Percentiles rank a stretch among this genome's conserved stretches.
Evolutionary conservation across 1,139 yeast genomes (phyloP).

Genomic region (Pichia sp.): DNA sequence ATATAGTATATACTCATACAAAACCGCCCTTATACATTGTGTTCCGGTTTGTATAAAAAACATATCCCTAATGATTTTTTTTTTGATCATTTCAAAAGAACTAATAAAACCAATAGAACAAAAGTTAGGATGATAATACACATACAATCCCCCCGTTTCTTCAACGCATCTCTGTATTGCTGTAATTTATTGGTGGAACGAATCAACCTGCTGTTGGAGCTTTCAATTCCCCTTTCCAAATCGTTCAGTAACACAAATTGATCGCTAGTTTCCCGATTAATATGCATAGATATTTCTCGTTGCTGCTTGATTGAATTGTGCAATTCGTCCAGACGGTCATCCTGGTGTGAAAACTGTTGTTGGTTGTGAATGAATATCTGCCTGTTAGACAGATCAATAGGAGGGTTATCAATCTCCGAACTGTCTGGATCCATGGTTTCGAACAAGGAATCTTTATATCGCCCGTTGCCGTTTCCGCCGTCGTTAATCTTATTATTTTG

Average conservation of each 20-base stretch:
- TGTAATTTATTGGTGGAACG: slow-evolving; percentile 53
- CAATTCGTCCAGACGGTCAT: slow-evolving; percentile 52
- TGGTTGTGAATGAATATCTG: slow-evolving; percentile 66
- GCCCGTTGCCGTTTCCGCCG: not conserved
- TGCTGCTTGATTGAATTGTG: slow-evolving; percentile 63
- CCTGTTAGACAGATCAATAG: slow-evolving; percentile 37
- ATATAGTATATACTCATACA: not conserved
- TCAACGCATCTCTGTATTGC: slow-evolving; percentile 51
- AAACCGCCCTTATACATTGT: not conserved
- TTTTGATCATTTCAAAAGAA: slow-evolving; percentile 38
- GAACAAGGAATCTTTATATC: slow-evolving; percentile 11
- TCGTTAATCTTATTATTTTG: not conserved
- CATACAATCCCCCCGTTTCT: slow-evolving; percentile 68
- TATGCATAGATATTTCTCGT: slow-evolving; percentile 49
- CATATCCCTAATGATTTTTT: not conserved
- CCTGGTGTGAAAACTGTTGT: slow-evolving; percentile 59
- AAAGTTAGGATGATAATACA: slow-evolving; percentile 61
- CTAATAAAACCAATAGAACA: slow-evolving; percentile 33
- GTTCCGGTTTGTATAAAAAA: not conserved
- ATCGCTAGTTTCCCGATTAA: slow-evolving; percentile 62
- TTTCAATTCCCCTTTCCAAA: slow-evolving; percentile 62
- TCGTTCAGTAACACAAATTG: slow-evolving; percentile 69
- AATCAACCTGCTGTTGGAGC: slow-evolving; percentile 46
- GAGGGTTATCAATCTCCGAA: slow-evolving; percentile 8
- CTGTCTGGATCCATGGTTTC: slow-evolving; percentile 9